phyloP scores from a whole-genome alignment of 2,329 filamentous ascomycete species.

The Xylaria arbuscula region DNA sequence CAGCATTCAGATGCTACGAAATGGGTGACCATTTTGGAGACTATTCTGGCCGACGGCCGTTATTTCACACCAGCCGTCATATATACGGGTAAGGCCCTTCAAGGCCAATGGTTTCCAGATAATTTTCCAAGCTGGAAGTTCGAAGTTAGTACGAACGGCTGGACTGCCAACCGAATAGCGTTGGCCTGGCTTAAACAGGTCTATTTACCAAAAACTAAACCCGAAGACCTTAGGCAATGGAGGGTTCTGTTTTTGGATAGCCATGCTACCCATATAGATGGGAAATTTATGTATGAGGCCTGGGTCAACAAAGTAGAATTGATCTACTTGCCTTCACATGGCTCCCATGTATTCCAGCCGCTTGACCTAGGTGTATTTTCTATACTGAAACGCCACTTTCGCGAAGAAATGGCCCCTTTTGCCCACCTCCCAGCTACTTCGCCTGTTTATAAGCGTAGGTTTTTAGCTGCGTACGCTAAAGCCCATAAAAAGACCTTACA shows the following conservation, averaged over 20 bases:
- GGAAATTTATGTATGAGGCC: background rate
- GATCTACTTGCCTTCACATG: slow-evolving; percentile 1
- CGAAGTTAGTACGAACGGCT: background rate
- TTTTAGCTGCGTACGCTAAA: background rate
- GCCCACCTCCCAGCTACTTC: background rate
- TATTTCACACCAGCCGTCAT: background rate
- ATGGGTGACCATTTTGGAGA: background rate
- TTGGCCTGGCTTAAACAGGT: too few relatives aligned
- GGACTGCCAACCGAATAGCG: background rate
- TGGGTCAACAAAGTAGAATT: background rate
- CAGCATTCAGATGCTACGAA: background rate
- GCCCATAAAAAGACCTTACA: background rate
- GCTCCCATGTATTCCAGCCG: background rate
- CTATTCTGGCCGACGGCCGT: background rate
- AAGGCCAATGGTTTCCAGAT: background rate
- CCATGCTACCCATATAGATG: background rate
- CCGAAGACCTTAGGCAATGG: background rate
- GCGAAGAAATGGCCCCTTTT: background rate
- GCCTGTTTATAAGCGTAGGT: background rate
- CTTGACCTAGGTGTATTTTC: too few relatives aligned
- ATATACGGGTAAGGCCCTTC: background rate
- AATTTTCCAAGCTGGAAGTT: background rate
- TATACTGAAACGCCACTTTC: background rate
- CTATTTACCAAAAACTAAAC: too few relatives aligned
- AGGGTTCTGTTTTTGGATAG: background rate